phyloP scores from a whole-genome alignment of 805 yeast species.

The Cyberlindnera veronae region DNA sequence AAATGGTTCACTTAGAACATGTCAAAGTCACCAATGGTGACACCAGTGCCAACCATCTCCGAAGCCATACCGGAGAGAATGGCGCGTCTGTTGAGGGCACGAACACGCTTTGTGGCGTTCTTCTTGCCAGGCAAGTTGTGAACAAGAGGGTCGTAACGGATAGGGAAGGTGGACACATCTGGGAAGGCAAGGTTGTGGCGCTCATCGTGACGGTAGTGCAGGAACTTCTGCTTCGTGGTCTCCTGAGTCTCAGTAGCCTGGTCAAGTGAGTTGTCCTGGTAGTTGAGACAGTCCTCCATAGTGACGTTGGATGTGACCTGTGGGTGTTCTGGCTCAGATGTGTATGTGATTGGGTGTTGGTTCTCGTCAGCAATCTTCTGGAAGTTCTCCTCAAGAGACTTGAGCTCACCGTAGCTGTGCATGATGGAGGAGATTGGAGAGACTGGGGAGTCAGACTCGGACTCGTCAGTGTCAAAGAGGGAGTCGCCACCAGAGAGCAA shows the following conservation, averaged over 20 bases:
- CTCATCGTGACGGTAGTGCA: constrained; percentile 29
- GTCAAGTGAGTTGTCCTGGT: constrained; percentile 7
- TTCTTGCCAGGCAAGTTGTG: constrained; percentile 5
- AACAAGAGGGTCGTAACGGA: constrained; percentile 25
- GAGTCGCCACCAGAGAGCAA: constrained; percentile 11
- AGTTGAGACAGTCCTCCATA: constrained; percentile 21
- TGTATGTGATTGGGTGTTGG: constrained; percentile 7
- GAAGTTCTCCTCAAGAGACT: constrained; percentile 28
- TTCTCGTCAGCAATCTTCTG: constrained; percentile 27
- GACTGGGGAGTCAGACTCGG: constrained; percentile 18
- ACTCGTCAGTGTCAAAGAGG: constrained; percentile 19
- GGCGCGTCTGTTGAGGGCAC: constrained; percentile 30
- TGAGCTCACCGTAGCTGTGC: constrained; percentile 21
- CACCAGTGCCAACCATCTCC: constrained; percentile 31
- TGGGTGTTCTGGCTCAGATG: constrained; percentile 5
- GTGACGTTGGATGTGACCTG: constrained; percentile 1
- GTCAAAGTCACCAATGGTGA: constrained; percentile 25
- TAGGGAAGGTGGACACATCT: constrained; percentile 28
- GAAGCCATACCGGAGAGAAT: constrained; percentile 27
- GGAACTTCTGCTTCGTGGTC: constrained; percentile 15
- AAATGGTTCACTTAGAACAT: constrained; percentile 7
- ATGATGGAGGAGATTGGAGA: constrained; percentile 15
- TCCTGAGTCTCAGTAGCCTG: constrained; percentile 2
- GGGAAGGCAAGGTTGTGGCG: constrained; percentile 29
- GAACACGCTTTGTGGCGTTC: constrained; percentile 10